These are phyloP conservation scores for Elongisporangium senticosum DNA, from an alignment of 352 stramenopile species.

Conservation along the genomic window DNA sequence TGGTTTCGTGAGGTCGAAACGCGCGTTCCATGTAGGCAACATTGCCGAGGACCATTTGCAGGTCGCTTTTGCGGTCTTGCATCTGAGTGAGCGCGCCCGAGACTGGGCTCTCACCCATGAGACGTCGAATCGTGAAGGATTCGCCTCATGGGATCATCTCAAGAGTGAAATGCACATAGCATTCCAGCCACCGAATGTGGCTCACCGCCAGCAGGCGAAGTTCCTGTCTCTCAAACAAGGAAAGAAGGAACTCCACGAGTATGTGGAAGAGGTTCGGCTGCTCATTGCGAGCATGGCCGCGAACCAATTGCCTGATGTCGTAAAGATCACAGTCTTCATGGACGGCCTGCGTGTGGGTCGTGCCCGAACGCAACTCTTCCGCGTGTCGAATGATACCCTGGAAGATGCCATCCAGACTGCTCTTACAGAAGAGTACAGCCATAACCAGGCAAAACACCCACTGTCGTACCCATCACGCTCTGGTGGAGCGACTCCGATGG, in stretches of 20 bases:
- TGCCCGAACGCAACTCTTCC: slow-evolving; percentile 4
- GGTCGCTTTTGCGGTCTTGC: too few species aligned
- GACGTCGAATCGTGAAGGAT: too few species aligned
- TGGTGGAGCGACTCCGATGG: too few species aligned
- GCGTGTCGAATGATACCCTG: not conserved
- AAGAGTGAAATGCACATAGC: not conserved
- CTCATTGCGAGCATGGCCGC: not conserved
- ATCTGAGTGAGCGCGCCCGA: too few species aligned
- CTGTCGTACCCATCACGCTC: too few species aligned
- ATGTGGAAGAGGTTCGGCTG: slow-evolving; percentile 12
- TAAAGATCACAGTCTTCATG: slow-evolving; percentile 7
- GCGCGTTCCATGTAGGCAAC: too few species aligned
- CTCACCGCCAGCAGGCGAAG: slow-evolving; percentile 12
- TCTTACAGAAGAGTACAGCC: slow-evolving; percentile 7
- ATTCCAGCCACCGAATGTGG: slow-evolving; percentile 16
- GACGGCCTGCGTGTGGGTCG: slow-evolving; percentile 3
- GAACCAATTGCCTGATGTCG: not conserved
- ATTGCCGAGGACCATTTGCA: too few species aligned
- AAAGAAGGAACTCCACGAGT: slow-evolving; percentile 9
- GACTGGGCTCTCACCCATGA: too few species aligned
- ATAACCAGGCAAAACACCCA: not conserved
- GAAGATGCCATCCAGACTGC: slow-evolving; percentile 4
- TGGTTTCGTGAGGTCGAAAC: too few species aligned
- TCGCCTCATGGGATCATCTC: too few species aligned
- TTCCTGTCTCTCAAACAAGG: slow-evolving; percentile 19